Conservation (phyloP, 2,329 filamentous ascomycete species). For the Verticillium klebahnii region DNA sequence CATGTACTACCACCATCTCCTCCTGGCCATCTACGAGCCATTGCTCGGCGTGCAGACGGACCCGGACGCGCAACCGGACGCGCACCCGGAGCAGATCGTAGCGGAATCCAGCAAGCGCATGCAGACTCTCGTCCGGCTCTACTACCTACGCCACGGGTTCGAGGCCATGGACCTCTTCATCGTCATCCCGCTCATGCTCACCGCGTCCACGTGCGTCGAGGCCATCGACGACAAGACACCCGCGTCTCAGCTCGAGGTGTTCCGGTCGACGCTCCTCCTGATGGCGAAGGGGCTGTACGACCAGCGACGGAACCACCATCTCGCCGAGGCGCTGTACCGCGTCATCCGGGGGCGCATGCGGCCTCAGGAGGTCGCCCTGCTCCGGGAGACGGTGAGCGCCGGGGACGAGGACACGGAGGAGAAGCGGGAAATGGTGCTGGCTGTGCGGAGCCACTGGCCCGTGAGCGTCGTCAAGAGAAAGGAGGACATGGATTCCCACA, state of each 20-base stretch:
- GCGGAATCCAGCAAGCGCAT: background rate
- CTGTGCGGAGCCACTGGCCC: constrained; percentile 23
- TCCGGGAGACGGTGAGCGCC: constrained; percentile 6
- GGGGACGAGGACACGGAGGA: constrained; percentile 14
- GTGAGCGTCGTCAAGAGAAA: constrained; percentile 21
- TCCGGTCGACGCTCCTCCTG: constrained; percentile 29
- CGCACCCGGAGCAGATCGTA: too few species aligned
- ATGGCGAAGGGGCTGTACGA: constrained; percentile 25
- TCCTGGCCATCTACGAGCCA: too few species aligned
- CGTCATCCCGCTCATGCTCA: constrained; percentile 25
- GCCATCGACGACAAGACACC: constrained; percentile 15
- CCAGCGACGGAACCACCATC: constrained; percentile 28
- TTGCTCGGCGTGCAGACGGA: too few species aligned
- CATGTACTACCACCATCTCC: too few species aligned
- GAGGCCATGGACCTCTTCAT: constrained; percentile 18
- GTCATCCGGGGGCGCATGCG: constrained; percentile 29
- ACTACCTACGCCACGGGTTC: constrained; percentile 25
- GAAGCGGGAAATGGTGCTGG: constrained; percentile 15
- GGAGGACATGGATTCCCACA: constrained; percentile 17
- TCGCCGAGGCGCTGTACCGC: constrained; percentile 25
- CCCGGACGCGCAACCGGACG: too few species aligned
- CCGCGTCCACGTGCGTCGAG: constrained; percentile 20
- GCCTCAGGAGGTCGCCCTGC: constrained; percentile 15
- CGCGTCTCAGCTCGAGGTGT: constrained; percentile 12
- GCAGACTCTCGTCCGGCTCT: constrained; percentile 21